These are phyloP conservation scores for Cryptococcus wingfieldii DNA, from an alignment of 1,284 basidiomycete species.

Conservation along the genomic window DNA sequence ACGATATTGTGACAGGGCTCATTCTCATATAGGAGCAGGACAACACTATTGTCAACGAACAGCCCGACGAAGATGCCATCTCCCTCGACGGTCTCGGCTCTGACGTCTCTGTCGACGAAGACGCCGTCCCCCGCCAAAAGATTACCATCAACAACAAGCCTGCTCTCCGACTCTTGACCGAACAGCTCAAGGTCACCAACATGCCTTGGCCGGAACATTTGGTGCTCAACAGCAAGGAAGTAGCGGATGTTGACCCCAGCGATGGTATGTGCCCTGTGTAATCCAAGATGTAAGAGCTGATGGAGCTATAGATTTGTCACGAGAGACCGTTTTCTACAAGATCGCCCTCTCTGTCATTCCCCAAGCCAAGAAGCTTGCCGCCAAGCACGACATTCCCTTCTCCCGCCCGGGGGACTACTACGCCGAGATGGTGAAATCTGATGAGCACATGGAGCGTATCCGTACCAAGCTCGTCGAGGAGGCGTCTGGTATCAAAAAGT, in stretches of 20 bases:
- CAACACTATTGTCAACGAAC: slow-evolving; percentile 46
- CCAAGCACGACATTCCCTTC: slow-evolving; percentile 71
- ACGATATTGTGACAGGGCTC: background rate
- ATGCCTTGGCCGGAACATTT: slow-evolving; percentile 84
- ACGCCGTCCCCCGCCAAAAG: slow-evolving; percentile 72
- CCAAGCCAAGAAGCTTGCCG: slow-evolving; percentile 67
- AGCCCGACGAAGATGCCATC: slow-evolving; percentile 52
- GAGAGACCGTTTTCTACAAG: slow-evolving; percentile 96
- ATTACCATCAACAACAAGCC: slow-evolving; percentile 77
- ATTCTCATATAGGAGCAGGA: slow-evolving; percentile 18
- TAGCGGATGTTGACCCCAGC: slow-evolving; percentile 67
- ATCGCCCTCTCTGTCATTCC: slow-evolving; percentile 82
- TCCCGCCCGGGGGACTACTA: slow-evolving; percentile 94
- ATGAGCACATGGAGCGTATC: slow-evolving; percentile 96
- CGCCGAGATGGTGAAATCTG: slow-evolving; percentile 98
- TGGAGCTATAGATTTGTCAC: slow-evolving; percentile 63
- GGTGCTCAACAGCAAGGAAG: slow-evolving; percentile 65
- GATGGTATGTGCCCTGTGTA: slow-evolving; percentile 39
- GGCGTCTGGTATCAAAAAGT: slow-evolving; percentile 68
- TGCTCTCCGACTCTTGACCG: slow-evolving; percentile 73
- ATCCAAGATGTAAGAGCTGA: background rate
- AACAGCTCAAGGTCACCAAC: slow-evolving; percentile 69
- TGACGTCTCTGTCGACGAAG: slow-evolving; percentile 62
- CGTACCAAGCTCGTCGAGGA: slow-evolving; percentile 88
- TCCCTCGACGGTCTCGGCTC: slow-evolving; percentile 67